Percentiles rank a stretch among this genome's conserved stretches.
phyloP scores from a whole-genome alignment of 2,329 filamentous ascomycete genomes.

The Fusarium neocosmosporiellum region DNA sequence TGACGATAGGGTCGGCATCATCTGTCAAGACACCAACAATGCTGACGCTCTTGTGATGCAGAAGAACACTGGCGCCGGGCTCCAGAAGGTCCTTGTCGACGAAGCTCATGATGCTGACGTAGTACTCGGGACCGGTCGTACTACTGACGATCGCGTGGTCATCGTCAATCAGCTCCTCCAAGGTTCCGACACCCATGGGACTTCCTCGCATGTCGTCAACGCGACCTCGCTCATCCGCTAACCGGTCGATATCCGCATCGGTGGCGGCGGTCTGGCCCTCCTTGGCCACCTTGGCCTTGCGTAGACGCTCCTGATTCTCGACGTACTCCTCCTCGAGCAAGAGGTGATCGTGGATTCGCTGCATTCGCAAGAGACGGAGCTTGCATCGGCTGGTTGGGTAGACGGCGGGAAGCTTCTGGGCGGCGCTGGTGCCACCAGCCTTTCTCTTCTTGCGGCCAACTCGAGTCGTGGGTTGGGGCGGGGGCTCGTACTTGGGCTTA shows the following conservation, averaged over 20 bases:
- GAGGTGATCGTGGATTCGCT: conserved; percentile 97
- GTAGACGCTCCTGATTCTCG: conserved; percentile 96
- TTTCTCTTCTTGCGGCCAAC: conserved; percentile 99
- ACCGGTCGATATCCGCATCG: conserved; percentile 81
- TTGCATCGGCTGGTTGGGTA: conserved; percentile 98
- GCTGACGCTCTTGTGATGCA: conserved; percentile 98
- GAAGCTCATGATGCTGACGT: conserved; percentile 99
- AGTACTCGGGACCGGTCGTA: conserved; percentile 97
- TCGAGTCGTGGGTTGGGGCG: conserved; percentile 94
- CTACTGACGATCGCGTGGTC: conserved; percentile 99
- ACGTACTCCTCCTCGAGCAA: conserved; percentile 98
- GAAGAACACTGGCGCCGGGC: conserved; percentile 91
- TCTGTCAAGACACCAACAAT: conserved; percentile 98
- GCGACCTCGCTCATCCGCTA: conserved; percentile 92
- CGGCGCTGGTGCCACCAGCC: conserved; percentile 90
- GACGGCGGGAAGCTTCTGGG: conserved; percentile 92
- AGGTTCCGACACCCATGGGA: conserved; percentile 96
- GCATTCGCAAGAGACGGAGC: conserved; percentile 95
- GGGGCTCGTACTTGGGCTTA: conserved; percentile 99
- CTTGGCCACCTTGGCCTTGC: conserved; percentile 88
- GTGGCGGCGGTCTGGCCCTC: conserved; percentile 75
- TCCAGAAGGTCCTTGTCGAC: conserved; percentile 99
- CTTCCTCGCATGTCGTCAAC: conserved; percentile 99
- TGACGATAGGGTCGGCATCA: conserved; percentile 93
- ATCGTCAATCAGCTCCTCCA: conserved; percentile 99